Conservation (phyloP, 2,329 filamentous ascomycete species). For the Alternaria hordeiaustralica region DNA sequence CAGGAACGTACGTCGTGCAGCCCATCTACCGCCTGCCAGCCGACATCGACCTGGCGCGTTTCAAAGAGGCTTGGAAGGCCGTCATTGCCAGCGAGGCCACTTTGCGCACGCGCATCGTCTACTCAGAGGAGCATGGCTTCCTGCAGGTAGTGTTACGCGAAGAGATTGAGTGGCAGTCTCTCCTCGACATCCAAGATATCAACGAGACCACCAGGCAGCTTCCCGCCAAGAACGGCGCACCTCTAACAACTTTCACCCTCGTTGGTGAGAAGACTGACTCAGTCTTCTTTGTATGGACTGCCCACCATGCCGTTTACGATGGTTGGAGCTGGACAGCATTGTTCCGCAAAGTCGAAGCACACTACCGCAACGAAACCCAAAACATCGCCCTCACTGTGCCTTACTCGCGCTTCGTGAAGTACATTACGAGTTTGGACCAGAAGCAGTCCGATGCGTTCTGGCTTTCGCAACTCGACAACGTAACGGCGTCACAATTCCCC, state of each 20-base stretch:
- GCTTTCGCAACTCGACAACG: conserved; percentile 34
- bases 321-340: conserved; percentile 41
- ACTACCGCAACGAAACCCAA: conserved; percentile 20
- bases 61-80: conserved; percentile 56
- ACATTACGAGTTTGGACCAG: conserved; percentile 33
- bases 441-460: conserved; percentile 39
- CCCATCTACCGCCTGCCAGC: conserved; percentile 50
- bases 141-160: conserved; percentile 42
- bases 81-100: conserved; percentile 54
- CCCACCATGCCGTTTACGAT: conserved; percentile 48
- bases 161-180: conserved; percentile 24
- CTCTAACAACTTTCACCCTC: conserved; percentile 23
- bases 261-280: conserved; percentile 17
- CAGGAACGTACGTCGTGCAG: conserved; percentile 42
- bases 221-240: conserved; percentile 35
- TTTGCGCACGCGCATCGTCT: conserved; percentile 54
- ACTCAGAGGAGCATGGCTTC: conserved; percentile 39
- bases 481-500: conserved; percentile 39
- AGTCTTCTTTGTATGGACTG: conserved; percentile 43
- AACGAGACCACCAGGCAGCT: conserved; percentile 34
- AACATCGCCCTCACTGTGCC: conserved; percentile 26
- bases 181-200: conserved; percentile 31
- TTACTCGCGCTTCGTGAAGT: conserved; percentile 43
- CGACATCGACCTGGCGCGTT: conserved; percentile 38
- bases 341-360: conserved; percentile 35